These are phyloP conservation scores for Corchorus capsularis DNA, from an alignment of 345 rosid species.

Conservation along the genomic window DNA sequence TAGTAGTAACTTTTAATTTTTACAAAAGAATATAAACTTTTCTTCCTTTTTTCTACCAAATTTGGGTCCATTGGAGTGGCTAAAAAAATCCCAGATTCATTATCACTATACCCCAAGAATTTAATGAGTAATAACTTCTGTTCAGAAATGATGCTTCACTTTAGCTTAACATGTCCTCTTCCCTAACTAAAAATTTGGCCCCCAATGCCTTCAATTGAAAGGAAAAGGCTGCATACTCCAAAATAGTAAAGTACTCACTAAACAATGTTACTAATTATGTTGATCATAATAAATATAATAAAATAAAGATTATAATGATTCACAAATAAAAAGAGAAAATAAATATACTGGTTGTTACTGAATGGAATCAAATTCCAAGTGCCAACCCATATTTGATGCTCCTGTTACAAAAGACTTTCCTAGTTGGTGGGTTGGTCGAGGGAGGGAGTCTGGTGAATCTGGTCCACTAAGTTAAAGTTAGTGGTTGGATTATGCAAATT, in stretches of 20 bases:
- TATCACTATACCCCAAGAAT: background rate
- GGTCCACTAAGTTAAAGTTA: constrained; percentile 3
- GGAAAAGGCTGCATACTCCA: background rate
- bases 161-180: background rate
- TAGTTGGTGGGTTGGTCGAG: constrained; percentile 6
- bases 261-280: background rate
- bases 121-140: background rate
- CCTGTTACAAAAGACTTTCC: background rate
- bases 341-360: background rate
- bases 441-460: constrained; percentile 20
- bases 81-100: background rate
- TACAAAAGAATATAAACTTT: background rate
- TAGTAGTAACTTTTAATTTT: background rate
- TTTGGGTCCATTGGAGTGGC: background rate
- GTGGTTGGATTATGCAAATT: background rate
- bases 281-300: background rate
- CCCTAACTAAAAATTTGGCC: background rate
- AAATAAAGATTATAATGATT: no score
- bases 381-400: constrained; percentile 10
- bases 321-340: background rate
- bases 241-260: background rate
- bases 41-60: background rate
- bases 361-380: constrained; percentile 20
- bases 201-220: background rate
- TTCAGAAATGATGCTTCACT: background rate